These are phyloP conservation scores for Metschnikowia kunwiensis DNA, from an alignment of 805 yeast genomes.

Conservation along the genomic window DNA sequence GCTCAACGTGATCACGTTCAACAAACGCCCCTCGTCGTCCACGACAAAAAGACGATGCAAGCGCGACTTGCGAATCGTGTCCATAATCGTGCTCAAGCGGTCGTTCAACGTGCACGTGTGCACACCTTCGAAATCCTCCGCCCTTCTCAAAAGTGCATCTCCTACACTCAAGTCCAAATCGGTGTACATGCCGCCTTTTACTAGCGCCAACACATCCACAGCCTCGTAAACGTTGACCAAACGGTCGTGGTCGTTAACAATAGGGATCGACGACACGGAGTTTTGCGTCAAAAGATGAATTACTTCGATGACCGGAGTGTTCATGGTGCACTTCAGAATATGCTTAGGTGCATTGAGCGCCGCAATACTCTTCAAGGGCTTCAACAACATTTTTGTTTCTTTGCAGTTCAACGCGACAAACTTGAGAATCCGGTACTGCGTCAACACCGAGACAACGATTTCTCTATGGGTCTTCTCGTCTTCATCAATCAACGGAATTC, in stretches of 20 bases:
- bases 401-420: conserved; percentile 95
- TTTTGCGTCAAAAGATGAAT: conserved; percentile 74
- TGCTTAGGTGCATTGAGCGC: conserved; percentile 53
- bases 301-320: conserved; percentile 90
- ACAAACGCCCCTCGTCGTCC: conserved; percentile 71
- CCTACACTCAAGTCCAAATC: conserved; percentile 91
- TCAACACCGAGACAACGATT: conserved; percentile 90
- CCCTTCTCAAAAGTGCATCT: conserved; percentile 88
- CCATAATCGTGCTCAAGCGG: conserved; percentile 83
- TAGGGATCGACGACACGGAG: conserved; percentile 91
- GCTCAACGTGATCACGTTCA: conserved; percentile 85
- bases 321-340: conserved; percentile 80
- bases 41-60: conserved; percentile 91
- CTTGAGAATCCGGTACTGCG: conserved; percentile 93
- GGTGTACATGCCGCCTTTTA: conserved; percentile 90
- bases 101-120: conserved; percentile 91
- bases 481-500: conserved; percentile 91
- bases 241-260: conserved; percentile 67
- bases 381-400: conserved; percentile 79
- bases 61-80: conserved; percentile 86
- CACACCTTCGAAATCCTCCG: conserved; percentile 97
- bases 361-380: conserved; percentile 68
- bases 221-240: conserved; percentile 92
- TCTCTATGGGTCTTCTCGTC: conserved; percentile 91
- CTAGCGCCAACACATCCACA: conserved; percentile 86